phyloP scores from a whole-genome alignment of 768 basidiomycete species.

The Dentipellis sp. region DNA sequence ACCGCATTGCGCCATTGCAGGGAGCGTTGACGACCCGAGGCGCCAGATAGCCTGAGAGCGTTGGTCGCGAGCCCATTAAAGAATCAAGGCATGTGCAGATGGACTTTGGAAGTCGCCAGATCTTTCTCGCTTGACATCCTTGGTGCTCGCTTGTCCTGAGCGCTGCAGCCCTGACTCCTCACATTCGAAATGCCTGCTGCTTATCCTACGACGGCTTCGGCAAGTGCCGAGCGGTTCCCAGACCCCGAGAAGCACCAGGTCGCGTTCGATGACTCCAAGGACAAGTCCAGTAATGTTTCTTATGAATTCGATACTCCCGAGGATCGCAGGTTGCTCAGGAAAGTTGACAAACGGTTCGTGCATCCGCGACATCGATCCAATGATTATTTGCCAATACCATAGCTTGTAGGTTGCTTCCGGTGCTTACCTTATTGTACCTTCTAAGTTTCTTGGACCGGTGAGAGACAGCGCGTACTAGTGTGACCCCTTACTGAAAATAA shows the following conservation, averaged over 20 bases:
- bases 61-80: not conserved
- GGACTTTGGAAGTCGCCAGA: not conserved
- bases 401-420: constrained; percentile 25
- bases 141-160: not conserved
- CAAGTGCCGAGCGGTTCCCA: not conserved
- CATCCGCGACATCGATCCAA: not conserved
- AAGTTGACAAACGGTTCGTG: constrained; percentile 7
- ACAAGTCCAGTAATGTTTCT: not conserved
- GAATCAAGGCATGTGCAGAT: not conserved
- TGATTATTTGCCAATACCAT: not conserved
- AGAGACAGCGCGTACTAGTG: not conserved
- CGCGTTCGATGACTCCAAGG: not conserved
- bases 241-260: not conserved
- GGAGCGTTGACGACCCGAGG: not conserved
- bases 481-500: not conserved
- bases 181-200: not conserved
- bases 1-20: not conserved
- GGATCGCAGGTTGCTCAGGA: constrained; percentile 7
- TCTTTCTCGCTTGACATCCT: not conserved
- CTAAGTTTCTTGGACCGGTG: constrained; percentile 33
- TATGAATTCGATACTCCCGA: constrained; percentile 1
- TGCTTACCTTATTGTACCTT: constrained; percentile 31
- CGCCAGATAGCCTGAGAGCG: not conserved
- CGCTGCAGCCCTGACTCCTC: not conserved
- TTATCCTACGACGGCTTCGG: not conserved